Base-by-base conservation (phyloP, 768 basidiomycete species). In the Collybia sordida region DNA sequence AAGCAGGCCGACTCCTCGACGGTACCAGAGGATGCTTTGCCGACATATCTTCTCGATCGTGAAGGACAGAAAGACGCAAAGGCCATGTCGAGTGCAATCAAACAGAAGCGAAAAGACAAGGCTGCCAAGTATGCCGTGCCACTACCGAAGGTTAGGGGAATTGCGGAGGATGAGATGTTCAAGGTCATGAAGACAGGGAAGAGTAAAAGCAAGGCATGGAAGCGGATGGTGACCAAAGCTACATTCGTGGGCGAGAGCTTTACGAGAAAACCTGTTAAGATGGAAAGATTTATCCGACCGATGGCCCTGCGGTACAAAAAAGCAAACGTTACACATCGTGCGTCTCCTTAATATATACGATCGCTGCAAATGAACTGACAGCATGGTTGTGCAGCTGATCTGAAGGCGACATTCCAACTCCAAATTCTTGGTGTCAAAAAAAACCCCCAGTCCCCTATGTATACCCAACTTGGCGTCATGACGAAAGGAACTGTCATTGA, bases 141-240 rank as follows among this genome's bases (percentile, higher is more conserved):
- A 4, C 66, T 99, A 53, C 97, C 97, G 42, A 96, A 93, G 72
- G 97, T 99, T 45, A 77, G 96, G 51, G 97, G 97, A 17, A 98
- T 99, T 59, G 95, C 96, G 14, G 97, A 99, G 69, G 97, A 98
- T 61, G 97, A 99, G 78, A 97, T 94, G 90, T 99, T 99, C 80
- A 98, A 95, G 77, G 97, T 99, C 24, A 76, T 99, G 79, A 92
- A 93, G 77, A 94, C 96, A 1, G 97, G 97, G 48, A 98, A 98
- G 76, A 89, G 81, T 64, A 97, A 93, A 73, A 85, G 82, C 63
- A 99, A 98, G 71, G 81, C 90, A 15, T 99, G 97, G 97, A 99
- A 99, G 74, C 84, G 94, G 58, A 98, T 98, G 94, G 91, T 99
- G 53, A 97, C 93, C 49, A 99, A 99, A 71, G 97, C 97, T 25